Conservation (phyloP, 495 filamentous ascomycete genomes). For the Cladorrhinum samala region DNA sequence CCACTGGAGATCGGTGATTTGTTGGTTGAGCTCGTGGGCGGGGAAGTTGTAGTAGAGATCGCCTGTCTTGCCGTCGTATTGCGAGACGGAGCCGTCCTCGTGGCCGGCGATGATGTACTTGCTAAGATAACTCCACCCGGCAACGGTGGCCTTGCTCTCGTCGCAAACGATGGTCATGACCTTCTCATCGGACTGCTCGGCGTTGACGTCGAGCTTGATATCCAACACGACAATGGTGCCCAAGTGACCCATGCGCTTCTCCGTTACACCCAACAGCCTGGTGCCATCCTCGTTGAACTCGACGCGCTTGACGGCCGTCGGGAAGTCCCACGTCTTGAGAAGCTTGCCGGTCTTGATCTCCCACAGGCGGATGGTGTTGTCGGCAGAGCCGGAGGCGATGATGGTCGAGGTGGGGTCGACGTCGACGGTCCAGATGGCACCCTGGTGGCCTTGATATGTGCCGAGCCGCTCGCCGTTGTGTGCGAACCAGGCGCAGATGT, state of each 20-base stretch:
- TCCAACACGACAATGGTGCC: conserved; percentile 89
- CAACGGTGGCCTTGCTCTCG: conserved; percentile 94
- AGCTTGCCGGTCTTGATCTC: conserved; percentile 88
- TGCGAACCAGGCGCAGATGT: conserved; percentile 90
- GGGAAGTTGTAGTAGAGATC: conserved; percentile 72
- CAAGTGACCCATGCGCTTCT: conserved; percentile 93
- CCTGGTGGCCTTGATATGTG: conserved; percentile 93
- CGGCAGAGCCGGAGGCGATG: conserved; percentile 89
- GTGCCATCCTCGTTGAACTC: conserved; percentile 92
- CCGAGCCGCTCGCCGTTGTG: conserved; percentile 93
- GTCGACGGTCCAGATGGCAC: conserved; percentile 97
- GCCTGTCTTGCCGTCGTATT: conserved; percentile 92
- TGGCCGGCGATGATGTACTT: conserved; percentile 97
- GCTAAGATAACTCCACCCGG: conserved; percentile 85
- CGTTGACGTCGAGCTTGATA: conserved; percentile 70
- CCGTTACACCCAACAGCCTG: conserved; percentile 83
- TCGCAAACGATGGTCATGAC: conserved; percentile 78
- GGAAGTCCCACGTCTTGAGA: conserved; percentile 95
- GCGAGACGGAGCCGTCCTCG: conserved; percentile 89
- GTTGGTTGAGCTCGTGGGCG: conserved; percentile 74
- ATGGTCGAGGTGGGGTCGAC: conserved; percentile 91
- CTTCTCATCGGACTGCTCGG: conserved; percentile 78
- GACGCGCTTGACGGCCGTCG: conserved; percentile 90
- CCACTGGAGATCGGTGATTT: conserved; percentile 94
- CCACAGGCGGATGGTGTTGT: conserved; percentile 97